Conservation (phyloP, 345 rosid species). For the Ceriops tagal region DNA sequence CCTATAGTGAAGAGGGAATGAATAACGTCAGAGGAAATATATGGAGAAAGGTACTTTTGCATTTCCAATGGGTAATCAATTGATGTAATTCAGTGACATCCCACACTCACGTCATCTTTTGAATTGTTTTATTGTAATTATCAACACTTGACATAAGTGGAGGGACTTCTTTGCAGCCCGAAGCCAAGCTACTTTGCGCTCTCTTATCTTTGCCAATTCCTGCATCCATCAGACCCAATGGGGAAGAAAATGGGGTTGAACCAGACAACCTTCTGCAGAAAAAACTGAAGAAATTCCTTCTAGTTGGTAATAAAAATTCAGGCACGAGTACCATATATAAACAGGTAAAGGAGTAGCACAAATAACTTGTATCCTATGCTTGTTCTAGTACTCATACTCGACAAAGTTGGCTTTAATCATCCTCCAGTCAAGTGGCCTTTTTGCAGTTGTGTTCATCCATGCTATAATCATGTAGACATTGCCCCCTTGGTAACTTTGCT, state of each 20-base stretch:
- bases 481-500: background rate
- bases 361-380: background rate
- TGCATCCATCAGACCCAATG: conserved; percentile 17
- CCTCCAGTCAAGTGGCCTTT: background rate
- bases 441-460: background rate
- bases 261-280: conserved; percentile 23
- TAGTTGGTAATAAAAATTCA: conserved; percentile 65
- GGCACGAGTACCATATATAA: conserved; percentile 86
- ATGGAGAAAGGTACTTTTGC: conserved; percentile 61
- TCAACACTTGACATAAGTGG: conserved; percentile 10
- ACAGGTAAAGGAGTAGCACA: conserved; percentile 44
- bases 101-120: conserved; percentile 12
- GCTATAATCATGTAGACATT: background rate
- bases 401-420: background rate
- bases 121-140: conserved; percentile 6
- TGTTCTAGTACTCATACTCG: background rate
- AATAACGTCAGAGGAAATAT: conserved; percentile 39
- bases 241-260: conserved; percentile 29
- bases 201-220: conserved; percentile 61
- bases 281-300: conserved; percentile 50
- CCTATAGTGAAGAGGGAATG: conserved; percentile 77
- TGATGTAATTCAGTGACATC: background rate
- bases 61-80: background rate
- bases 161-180: conserved; percentile 36
- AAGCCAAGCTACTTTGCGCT: conserved; percentile 39